phyloP scores from a whole-genome alignment of 2,329 filamentous ascomycete genomes.

The Trichoderma koningii region DNA sequence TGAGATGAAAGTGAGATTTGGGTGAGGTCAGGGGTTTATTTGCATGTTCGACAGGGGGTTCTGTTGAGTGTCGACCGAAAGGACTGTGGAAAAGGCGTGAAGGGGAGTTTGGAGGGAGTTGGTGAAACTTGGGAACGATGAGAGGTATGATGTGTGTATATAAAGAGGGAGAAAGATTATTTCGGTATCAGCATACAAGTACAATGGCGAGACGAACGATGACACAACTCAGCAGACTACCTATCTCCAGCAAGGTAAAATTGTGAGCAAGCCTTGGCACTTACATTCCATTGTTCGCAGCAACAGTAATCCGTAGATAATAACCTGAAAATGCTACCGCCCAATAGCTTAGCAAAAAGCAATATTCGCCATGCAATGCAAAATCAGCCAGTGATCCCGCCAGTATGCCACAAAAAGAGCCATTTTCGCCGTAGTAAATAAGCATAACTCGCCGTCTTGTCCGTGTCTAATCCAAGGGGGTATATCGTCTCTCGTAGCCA shows the following conservation, averaged over 20 bases:
- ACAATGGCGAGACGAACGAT: not conserved
- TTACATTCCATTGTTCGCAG: no score
- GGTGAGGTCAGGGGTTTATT: not conserved
- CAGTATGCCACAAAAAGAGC: not conserved
- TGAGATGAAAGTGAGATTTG: not conserved
- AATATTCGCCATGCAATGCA: slow-evolving; percentile 2
- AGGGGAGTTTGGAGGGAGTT: no score
- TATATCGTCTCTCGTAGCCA: slow-evolving; percentile 14
- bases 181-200: no score
- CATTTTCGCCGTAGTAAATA: slow-evolving; percentile 1
- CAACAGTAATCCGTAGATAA: not conserved
- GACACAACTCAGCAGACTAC: not conserved
- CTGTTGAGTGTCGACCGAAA: no score
- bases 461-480: slow-evolving; percentile 3
- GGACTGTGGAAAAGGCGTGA: no score
- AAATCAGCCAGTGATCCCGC: not conserved
- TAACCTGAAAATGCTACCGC: not conserved
- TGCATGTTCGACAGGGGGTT: not conserved
- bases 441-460: not conserved
- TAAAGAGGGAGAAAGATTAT: no score
- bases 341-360: not conserved
- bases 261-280: no score
- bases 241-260: no score
- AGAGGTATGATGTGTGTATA: no score
- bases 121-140: no score